phyloP scores from a whole-genome alignment of 176 grass and related monocot species.

The Oryza punctata region DNA sequence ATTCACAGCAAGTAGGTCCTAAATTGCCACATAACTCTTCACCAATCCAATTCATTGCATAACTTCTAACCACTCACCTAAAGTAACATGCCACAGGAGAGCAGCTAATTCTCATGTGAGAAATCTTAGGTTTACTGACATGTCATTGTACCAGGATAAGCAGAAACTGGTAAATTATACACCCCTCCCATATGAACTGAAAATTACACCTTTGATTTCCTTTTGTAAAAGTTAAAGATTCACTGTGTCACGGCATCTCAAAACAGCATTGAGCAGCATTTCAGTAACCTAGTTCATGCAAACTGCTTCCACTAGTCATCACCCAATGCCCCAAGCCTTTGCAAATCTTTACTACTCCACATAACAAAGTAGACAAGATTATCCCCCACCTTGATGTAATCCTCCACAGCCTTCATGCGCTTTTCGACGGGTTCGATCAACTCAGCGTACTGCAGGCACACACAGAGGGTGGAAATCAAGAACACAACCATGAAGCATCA shows the following conservation, averaged over 20 bases:
- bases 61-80: background rate
- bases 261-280: background rate
- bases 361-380: background rate
- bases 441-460: slow-evolving; percentile 38
- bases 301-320: background rate
- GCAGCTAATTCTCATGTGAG: background rate
- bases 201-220: background rate
- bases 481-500: slow-evolving; percentile 13
- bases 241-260: background rate
- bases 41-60: background rate
- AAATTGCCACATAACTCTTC: background rate
- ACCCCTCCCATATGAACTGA: background rate
- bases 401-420: slow-evolving; percentile 58
- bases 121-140: background rate
- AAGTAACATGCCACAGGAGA: slow-evolving; percentile 4
- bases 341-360: background rate
- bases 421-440: slow-evolving; percentile 59
- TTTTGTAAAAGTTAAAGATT: background rate
- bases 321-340: background rate
- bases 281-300: background rate
- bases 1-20: background rate
- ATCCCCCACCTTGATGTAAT: slow-evolving; percentile 63
- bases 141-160: background rate
- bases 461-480: background rate
- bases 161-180: background rate